Conservation (phyloP, 176 grass and related monocot species). For the sorghum (Sorghum bicolor) region DNA sequence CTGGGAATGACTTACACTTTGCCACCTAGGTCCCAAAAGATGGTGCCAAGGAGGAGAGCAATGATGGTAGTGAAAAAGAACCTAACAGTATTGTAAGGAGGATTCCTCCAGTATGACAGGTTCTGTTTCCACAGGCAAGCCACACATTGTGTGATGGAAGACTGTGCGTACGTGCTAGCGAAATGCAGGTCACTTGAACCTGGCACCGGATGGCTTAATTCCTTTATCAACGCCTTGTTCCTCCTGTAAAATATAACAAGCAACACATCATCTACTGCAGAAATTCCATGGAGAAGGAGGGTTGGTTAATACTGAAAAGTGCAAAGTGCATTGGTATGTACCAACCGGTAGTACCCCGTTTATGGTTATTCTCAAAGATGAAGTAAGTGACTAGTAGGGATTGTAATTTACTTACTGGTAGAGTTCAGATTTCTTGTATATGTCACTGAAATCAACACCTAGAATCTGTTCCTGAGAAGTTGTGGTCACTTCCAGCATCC, state of each 20-base stretch:
- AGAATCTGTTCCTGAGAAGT: conserved; percentile 52
- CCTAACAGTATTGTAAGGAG: conserved; percentile 69
- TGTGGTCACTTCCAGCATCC: conserved; percentile 90
- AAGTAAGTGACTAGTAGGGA: neutral
- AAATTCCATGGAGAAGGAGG: conserved; percentile 10
- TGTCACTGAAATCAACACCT: conserved; percentile 55
- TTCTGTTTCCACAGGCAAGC: conserved; percentile 87
- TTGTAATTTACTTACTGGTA: conserved; percentile 54
- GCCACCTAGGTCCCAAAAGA: conserved; percentile 81
- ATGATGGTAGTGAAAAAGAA: conserved; percentile 61
- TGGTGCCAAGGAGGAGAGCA: conserved; percentile 65
- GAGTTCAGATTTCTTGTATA: conserved; percentile 81
- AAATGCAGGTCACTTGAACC: conserved; percentile 77
- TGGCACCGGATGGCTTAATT: conserved; percentile 46
- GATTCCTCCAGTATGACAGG: conserved; percentile 89
- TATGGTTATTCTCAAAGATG: too few species aligned
- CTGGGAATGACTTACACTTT: conserved; percentile 54
- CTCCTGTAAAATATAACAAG: conserved; percentile 44
- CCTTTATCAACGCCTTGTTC: conserved; percentile 62
- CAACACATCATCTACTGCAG: neutral
- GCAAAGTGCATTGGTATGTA: neutral
- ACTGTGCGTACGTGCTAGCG: conserved; percentile 50
- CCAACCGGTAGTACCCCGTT: neutral
- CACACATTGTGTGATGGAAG: conserved; percentile 61
- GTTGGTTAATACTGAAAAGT: neutral